phyloP scores from a whole-genome alignment of 495 filamentous ascomycete species.

The Talaromyces nanjingensis region DNA sequence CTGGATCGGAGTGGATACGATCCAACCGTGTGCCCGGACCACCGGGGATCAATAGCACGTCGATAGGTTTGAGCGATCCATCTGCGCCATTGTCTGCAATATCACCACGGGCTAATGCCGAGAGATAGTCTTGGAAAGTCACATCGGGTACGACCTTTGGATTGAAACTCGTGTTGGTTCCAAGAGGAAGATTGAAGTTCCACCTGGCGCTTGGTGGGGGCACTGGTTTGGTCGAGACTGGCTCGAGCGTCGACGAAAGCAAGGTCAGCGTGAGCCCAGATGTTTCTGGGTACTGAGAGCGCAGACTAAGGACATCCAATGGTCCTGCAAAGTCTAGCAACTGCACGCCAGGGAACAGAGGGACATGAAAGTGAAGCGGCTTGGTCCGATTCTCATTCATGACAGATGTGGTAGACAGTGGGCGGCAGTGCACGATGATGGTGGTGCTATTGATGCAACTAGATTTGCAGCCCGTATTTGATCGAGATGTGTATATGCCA shows the following conservation, averaged over 20 bases:
- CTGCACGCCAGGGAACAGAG: slow-evolving; percentile 6
- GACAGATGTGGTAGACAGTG: not conserved
- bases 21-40: slow-evolving; percentile 44
- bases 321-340: slow-evolving; percentile 50
- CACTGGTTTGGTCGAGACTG: slow-evolving; percentile 35
- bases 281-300: slow-evolving; percentile 28
- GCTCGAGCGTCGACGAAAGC: slow-evolving; percentile 41
- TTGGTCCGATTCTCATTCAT: not conserved
- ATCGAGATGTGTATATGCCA: not conserved
- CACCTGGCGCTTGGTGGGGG: slow-evolving; percentile 10
- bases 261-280: slow-evolving; percentile 35
- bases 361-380: slow-evolving; percentile 6
- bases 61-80: slow-evolving; percentile 30
- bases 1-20: slow-evolving; percentile 4
- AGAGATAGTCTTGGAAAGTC: slow-evolving; percentile 7
- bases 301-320: slow-evolving; percentile 51
- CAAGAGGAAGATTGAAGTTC: slow-evolving; percentile 2
- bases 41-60: slow-evolving; percentile 62
- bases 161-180: slow-evolving; percentile 5
- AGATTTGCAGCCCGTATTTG: not conserved
- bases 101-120: not conserved
- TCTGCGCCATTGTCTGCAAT: not conserved
- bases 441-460: not conserved
- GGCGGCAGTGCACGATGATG: not conserved
- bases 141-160: slow-evolving; percentile 4